Percentiles rank a stretch among this genome's conserved stretches.
Evolutionary conservation across 2,329 filamentous ascomycete genomes (phyloP).

Genomic region (Macrophomina tecta): DNA sequence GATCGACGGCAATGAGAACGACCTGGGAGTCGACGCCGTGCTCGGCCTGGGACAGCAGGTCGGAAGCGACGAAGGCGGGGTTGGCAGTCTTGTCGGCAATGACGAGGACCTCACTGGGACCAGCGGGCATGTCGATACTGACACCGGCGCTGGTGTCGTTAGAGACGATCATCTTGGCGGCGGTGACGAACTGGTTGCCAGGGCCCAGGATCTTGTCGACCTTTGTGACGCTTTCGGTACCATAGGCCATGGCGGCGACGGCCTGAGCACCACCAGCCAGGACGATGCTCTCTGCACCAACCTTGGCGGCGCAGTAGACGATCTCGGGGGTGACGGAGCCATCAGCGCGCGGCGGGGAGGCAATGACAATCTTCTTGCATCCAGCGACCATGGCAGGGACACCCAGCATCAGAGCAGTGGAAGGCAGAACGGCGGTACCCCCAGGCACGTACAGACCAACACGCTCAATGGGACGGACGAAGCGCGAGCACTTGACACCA

Average conservation of each 20-base stretch:
- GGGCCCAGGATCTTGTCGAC: slow-evolving; percentile 99
- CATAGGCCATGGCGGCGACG: slow-evolving; percentile 95
- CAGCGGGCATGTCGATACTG: slow-evolving; percentile 97
- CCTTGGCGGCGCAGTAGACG: slow-evolving; percentile 95
- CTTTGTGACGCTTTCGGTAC: slow-evolving; percentile 91
- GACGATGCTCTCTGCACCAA: slow-evolving; percentile 94
- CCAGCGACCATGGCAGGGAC: slow-evolving; percentile 97
- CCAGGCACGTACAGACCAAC: slow-evolving; percentile 97
- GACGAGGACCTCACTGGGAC: slow-evolving; percentile 95
- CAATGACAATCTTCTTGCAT: slow-evolving; percentile 92
- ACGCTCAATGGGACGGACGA: slow-evolving; percentile 88
- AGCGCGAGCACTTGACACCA: slow-evolving; percentile 91
- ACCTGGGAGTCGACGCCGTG: slow-evolving; percentile 97
- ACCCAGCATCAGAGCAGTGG: slow-evolving; percentile 96
- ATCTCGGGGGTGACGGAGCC: slow-evolving; percentile 95
- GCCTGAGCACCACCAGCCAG: slow-evolving; percentile 95
- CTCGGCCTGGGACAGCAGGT: slow-evolving; percentile 93
- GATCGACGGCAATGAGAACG: slow-evolving; percentile 82
- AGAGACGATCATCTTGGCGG: slow-evolving; percentile 96
- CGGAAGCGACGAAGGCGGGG: slow-evolving; percentile 93
- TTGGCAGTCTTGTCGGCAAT: slow-evolving; percentile 87
- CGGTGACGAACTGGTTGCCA: slow-evolving; percentile 97
- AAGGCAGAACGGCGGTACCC: slow-evolving; percentile 95
- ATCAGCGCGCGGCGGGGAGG: slow-evolving; percentile 86
- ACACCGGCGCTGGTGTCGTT: slow-evolving; percentile 97